These are phyloP conservation scores for Excoecaria cochinchinensis DNA, from an alignment of 345 rosid species.

Conservation along the genomic window DNA sequence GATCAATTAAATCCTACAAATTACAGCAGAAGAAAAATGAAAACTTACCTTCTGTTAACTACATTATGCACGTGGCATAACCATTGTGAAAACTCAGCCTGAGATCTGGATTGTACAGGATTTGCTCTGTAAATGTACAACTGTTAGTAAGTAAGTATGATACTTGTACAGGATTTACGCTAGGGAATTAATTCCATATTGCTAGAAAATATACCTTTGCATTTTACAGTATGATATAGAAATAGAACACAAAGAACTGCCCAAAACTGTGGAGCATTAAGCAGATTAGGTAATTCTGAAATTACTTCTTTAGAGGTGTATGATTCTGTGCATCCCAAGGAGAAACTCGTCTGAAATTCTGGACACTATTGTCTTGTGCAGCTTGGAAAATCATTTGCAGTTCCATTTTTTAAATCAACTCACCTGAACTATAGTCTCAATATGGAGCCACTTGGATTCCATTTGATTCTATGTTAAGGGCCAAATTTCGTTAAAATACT, in stretches of 20 bases:
- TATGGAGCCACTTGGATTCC: neutral
- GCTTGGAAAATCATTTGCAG: neutral
- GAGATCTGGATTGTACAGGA: constrained; percentile 80
- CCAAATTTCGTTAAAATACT: neutral
- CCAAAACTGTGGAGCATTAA: neutral
- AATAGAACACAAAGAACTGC: neutral
- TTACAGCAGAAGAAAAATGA: neutral
- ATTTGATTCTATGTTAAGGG: neutral
- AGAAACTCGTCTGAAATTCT: neutral
- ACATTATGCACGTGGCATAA: constrained; percentile 86
- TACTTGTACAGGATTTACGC: too few species aligned
- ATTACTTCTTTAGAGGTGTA: too few species aligned
- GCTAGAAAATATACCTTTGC: neutral
- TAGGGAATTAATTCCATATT: neutral
- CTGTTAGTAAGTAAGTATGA: neutral
- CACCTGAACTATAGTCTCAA: neutral
- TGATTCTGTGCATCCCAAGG: neutral
- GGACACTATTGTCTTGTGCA: neutral
- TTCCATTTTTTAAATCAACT: neutral
- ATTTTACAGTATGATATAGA: neutral
- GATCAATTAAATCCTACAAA: neutral
- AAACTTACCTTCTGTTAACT: constrained; percentile 78
- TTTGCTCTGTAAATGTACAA: constrained; percentile 51
- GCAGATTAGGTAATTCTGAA: neutral
- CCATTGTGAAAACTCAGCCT: constrained; percentile 87